A percentile compares a stretch with the other conserved stretches of the same genome.
Conservation (phyloP, 495 filamentous ascomycete species). For the Daldinia vernicosa region DNA sequence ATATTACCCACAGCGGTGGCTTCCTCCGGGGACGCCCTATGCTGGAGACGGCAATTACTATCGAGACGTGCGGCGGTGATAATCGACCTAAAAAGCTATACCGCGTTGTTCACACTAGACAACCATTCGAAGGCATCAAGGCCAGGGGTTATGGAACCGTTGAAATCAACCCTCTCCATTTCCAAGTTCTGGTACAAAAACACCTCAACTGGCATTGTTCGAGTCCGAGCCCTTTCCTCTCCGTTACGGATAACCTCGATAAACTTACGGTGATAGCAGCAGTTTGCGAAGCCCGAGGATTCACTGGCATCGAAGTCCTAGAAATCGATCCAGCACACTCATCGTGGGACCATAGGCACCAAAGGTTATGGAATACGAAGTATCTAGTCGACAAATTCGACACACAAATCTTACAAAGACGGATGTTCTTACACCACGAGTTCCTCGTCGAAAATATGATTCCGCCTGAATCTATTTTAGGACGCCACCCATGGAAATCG, state of each 20-base stretch:
- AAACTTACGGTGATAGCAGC: neutral
- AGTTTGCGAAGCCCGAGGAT: neutral
- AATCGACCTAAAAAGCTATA: neutral
- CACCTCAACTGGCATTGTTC: neutral
- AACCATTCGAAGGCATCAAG: neutral
- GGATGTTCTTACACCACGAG: neutral
- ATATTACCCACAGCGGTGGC: neutral
- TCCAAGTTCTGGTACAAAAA: neutral
- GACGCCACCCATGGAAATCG: neutral
- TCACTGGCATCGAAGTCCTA: neutral
- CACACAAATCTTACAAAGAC: neutral
- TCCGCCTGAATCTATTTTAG: neutral
- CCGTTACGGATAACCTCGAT: neutral
- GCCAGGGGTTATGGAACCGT: neutral
- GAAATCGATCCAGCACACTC: neutral
- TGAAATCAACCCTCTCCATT: neutral
- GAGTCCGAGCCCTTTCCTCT: neutral
- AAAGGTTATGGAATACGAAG: neutral
- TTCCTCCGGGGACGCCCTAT: neutral
- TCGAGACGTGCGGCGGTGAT: neutral
- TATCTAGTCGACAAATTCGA: neutral
- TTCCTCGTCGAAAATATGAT: neutral
- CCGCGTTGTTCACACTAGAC: neutral
- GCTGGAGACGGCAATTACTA: neutral
- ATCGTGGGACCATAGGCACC: neutral